Conservation (phyloP, 371 early-diverging fungal species). For the Apophysomyces elegans region DNA sequence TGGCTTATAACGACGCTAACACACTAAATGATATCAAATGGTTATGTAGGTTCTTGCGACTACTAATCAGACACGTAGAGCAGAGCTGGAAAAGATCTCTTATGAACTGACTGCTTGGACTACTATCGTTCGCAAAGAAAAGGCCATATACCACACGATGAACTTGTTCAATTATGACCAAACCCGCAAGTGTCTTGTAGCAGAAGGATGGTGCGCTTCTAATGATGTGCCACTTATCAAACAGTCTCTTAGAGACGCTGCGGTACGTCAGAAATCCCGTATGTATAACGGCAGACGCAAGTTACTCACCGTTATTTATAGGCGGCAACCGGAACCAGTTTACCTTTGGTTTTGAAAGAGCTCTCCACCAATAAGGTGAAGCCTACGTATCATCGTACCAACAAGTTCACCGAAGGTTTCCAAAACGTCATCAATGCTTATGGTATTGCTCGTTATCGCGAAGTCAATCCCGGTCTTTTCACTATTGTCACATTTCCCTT, state of each 20-base stretch:
- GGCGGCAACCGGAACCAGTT: conserved; percentile 86
- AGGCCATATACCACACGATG: conserved; percentile 96
- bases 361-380: conserved; percentile 84
- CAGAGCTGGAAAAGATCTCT: conserved; percentile 83
- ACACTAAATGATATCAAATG: conserved; percentile 7
- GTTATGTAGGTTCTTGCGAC: conserved; percentile 73
- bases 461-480: conserved; percentile 99
- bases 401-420: conserved; percentile 96
- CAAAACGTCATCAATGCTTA: conserved; percentile 98
- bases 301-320: conserved; percentile 19
- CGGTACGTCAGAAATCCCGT: conserved; percentile 47
- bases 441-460: conserved; percentile 98
- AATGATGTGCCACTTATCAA: conserved; percentile 80
- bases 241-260: conserved; percentile 82
- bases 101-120: conserved; percentile 88
- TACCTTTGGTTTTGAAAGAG: conserved; percentile 87
- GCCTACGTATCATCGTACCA: conserved; percentile 96
- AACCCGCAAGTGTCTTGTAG: conserved; percentile 92
- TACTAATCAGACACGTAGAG: conserved; percentile 82
- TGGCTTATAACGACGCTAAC: neutral
- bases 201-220: conserved; percentile 97
- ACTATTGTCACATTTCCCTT: conserved; percentile 99
- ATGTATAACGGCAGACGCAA: neutral
- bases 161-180: conserved; percentile 93
- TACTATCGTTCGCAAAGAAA: conserved; percentile 93